Evolutionary conservation across 331 rosid genomes (phyloP).

Genomic region (Malus hybrid): DNA sequence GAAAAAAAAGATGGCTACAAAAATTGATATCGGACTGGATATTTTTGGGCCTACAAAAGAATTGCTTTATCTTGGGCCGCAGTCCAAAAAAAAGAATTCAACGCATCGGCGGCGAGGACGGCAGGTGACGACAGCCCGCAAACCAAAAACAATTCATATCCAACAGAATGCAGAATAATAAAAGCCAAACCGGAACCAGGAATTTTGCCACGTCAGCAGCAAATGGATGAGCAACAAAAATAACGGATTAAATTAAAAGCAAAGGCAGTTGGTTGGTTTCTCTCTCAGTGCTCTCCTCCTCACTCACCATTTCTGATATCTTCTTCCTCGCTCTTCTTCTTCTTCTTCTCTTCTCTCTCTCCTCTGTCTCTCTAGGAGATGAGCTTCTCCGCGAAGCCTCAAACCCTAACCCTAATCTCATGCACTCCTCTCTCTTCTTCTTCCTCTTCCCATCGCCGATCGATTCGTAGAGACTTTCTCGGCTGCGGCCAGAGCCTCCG

Average conservation of each 20-base stretch:
- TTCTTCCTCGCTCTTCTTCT: background rate
- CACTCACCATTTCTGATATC: background rate
- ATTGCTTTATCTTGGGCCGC: background rate
- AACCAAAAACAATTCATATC: background rate
- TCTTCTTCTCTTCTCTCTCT: background rate
- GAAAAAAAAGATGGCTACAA: background rate
- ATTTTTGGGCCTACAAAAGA: background rate
- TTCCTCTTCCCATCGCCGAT: constrained; percentile 25
- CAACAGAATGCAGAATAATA: background rate
- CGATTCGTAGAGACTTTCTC: constrained; percentile 45
- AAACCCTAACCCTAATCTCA: constrained; percentile 28
- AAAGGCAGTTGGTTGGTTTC: background rate
- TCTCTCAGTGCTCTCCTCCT: constrained; percentile 13
- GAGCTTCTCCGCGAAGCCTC: constrained; percentile 47
- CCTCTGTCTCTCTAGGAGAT: constrained; percentile 35
- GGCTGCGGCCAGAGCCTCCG: constrained; percentile 47
- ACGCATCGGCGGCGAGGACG: background rate
- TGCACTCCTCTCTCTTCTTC: constrained; percentile 21
- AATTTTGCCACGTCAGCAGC: constrained; percentile 48
- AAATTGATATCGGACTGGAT: background rate
- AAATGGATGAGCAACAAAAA: constrained; percentile 33
- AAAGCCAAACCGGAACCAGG: constrained; percentile 7
- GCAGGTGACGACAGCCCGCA: background rate
- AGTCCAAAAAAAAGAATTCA: background rate
- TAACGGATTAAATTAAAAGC: constrained; percentile 1